phyloP scores from a whole-genome alignment of 202 grass and related monocot species.

The Carex arenaria region DNA sequence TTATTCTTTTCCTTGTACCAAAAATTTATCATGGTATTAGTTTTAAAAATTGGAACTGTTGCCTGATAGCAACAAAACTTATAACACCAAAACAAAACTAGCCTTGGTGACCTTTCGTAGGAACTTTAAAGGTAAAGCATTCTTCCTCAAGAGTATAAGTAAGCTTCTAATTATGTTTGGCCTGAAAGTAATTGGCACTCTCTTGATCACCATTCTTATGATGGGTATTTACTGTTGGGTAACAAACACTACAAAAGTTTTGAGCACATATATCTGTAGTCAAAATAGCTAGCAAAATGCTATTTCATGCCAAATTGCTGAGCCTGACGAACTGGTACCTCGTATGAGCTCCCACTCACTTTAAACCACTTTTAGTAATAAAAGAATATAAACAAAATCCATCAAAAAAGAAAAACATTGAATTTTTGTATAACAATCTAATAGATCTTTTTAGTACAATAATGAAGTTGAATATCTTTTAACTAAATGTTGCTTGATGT shows the following conservation, averaged over 20 bases:
- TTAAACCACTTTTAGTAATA: not conserved
- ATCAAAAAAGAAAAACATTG: constrained; percentile 48
- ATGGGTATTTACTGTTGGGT: constrained; percentile 20
- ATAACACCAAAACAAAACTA: not conserved
- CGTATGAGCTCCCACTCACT: not conserved
- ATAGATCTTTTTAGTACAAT: not conserved
- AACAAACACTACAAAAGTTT: not conserved
- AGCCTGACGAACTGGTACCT: not conserved
- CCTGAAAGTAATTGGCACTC: constrained; percentile 16
- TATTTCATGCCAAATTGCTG: not conserved
- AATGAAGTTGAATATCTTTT: not conserved
- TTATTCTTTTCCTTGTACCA: not conserved
- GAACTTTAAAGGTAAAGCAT: not conserved
- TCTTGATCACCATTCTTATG: constrained; percentile 12
- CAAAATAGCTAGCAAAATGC: not conserved
- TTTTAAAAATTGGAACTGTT: constrained; percentile 8
- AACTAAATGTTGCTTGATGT: not conserved
- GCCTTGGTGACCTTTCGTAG: not conserved
- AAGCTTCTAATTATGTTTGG: not conserved
- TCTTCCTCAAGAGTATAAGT: not conserved
- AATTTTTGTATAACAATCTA: constrained; percentile 25
- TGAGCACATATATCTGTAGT: not conserved
- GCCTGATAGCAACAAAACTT: not conserved
- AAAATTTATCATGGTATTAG: constrained; percentile 11
- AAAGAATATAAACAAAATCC: not conserved